Evolutionary conservation across 495 filamentous ascomycete species (phyloP), one percentile per base, ranked within the genome.

Genomic region (Penicillium robsamsonii): DNA sequence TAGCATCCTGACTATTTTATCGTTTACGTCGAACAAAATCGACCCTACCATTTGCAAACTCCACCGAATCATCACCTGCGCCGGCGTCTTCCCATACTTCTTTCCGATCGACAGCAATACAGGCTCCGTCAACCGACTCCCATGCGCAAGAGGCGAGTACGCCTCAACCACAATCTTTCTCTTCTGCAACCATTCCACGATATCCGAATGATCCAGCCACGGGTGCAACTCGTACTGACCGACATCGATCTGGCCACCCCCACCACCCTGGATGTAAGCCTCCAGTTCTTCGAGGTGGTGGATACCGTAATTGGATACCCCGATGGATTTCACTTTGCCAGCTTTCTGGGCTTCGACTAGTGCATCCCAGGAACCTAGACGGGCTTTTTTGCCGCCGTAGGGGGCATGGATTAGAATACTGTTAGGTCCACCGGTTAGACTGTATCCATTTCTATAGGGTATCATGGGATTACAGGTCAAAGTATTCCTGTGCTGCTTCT

Each of bases 221-320:
- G 92, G 92, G 61, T 97, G 92, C 17, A 96, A 66, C 70, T 96
- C 92, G 60, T 88, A 89, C 69, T 96, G 92, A 10, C 89, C 90
- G 4, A 96, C 88, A 54, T 84, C 87, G 59, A 97, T 79, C 18
- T 90, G 76, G 17, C 89, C 89, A 13, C 86, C 90, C 53, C 83
- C 85, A 5, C 87, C 88, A 55, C 82, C 74, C 57, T 83, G 79
- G 63, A 92, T 91, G 61, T 89, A 87, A 59, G 68, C 72, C 63
- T 95, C 89, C 42, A 96, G 72, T 50, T 83, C 81, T 25, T 82
- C 68, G 9, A 84, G 71, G 59, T 84, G 81, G 51, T 82, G 78
- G 53, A 84, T 65, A 3, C 79, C 79, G 57, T 80, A 84, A 65
- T 84, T 84, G 4, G 75, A 79, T 5, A 84, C 80, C 5, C 81